Base-by-base conservation (phyloP, 2,329 filamentous ascomycete genomes). In the Sporothrix humicola region DNA sequence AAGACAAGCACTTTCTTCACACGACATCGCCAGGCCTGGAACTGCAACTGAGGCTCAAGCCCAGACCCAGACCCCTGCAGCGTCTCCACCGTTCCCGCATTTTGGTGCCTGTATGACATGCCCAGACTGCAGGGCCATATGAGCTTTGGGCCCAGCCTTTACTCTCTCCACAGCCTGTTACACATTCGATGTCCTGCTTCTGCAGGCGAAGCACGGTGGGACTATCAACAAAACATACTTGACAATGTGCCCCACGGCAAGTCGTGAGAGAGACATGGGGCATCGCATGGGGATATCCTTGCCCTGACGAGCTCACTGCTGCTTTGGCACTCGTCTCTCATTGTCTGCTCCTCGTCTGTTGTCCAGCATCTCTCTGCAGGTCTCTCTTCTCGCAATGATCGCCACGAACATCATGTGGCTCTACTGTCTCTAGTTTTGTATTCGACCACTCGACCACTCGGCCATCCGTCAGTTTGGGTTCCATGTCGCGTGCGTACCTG, bases 81-180 rank as follows among this genome's bases (percentile, higher is more conserved):
- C 23, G 52, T 58, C 37, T 23, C 48, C 31, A 54, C 50, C 50
- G 50, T 13, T 70, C 68, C 68, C 68, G 68, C 68, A 58, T 59
- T 44, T 44, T 42, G 37, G 37, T 69, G 52, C 52, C 13, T 58
- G 52, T 54, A 58, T 54, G 52, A 15, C 50, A 70, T 44, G 20
- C 6, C 37, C 31, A 59, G n/a, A 12, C 10, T 48, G 37, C 37
- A 68, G 13, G 13, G 20, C 5, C 61, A 66, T 20, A 8, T 10
- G 26, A 20, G 37, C 65, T 54, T 26, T 31, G 37, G 37, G 12
- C 54, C 54, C 44, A 17, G 13, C 4, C 31, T 17, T 44, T 44
- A 15, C 12, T 8, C 37, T 65, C 37, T 65, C 59, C 59, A 65
- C 59, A 65, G n/a, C 37, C 59, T 65, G 59, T 65, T 46, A 69